Conservation (phyloP, 2,329 filamentous ascomycete genomes). For the Cercospora brassicicola region DNA sequence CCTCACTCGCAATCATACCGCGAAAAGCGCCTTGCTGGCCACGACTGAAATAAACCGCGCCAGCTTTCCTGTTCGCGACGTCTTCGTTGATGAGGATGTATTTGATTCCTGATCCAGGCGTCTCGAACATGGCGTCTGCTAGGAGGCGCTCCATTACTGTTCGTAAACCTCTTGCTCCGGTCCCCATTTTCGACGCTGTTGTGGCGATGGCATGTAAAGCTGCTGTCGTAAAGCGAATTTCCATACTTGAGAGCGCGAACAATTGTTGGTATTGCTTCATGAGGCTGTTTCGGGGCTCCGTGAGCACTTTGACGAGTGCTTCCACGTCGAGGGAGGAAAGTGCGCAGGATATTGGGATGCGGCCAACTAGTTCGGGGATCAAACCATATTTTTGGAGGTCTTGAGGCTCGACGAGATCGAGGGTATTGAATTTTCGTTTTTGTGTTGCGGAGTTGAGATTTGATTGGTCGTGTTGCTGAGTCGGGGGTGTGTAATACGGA, state of each 20-base stretch:
- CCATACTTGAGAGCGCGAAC: conserved; percentile 75
- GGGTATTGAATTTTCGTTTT: conserved; percentile 67
- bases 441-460: conserved; percentile 1
- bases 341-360: conserved; percentile 85
- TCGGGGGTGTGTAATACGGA: conserved; percentile 52
- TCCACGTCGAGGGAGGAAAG: conserved; percentile 70
- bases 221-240: conserved; percentile 77
- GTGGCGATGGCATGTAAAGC: conserved; percentile 80
- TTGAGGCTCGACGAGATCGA: conserved; percentile 74
- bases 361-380: conserved; percentile 94
- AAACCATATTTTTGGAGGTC: conserved; percentile 67
- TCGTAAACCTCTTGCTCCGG: conserved; percentile 60
- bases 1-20: conserved; percentile 44
- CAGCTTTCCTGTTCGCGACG: conserved; percentile 45
- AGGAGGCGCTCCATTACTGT: conserved; percentile 52
- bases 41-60: conserved; percentile 47
- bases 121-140: conserved; percentile 50
- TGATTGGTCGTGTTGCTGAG: conserved; percentile 39
- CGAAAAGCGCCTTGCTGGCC: conserved; percentile 45
- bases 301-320: conserved; percentile 80
- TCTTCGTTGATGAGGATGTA: conserved; percentile 50
- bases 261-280: conserved; percentile 85
- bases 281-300: conserved; percentile 85
- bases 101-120: conserved; percentile 48
- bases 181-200: conserved; percentile 66